These are phyloP conservation scores for Sclerotinia borealis DNA, from an alignment of 2,329 filamentous ascomycete species.

Conservation along the genomic window DNA sequence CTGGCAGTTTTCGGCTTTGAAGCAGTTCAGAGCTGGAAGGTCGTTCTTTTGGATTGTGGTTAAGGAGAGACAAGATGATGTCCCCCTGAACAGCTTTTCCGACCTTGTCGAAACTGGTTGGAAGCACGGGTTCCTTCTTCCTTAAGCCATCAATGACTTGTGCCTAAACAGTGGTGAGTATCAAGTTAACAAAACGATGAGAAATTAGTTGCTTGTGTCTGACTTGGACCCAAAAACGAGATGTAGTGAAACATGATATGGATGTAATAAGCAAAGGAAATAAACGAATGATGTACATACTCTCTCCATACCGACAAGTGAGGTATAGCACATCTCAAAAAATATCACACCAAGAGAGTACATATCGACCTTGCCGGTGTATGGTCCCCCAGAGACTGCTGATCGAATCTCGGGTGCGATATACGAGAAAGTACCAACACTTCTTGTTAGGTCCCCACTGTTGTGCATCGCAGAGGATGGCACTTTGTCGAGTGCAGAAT, in stretches of 20 bases:
- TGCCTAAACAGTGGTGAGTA: constrained; percentile 22
- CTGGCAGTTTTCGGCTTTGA: constrained; percentile 77
- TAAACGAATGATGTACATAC: constrained; percentile 23
- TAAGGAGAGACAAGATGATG: constrained; percentile 74
- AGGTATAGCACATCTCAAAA: constrained; percentile 87
- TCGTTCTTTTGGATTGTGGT: constrained; percentile 73
- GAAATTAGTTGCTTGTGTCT: background rate
- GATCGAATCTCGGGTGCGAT: constrained; percentile 88
- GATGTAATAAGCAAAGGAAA: background rate
- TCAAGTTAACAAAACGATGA: background rate
- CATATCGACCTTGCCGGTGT: constrained; percentile 97
- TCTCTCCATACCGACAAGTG: constrained; percentile 55
- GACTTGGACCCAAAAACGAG: background rate
- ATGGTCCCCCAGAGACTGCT: constrained; percentile 61
- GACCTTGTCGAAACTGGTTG: constrained; percentile 64
- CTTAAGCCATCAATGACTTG: constrained; percentile 62
- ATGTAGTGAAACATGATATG: background rate
- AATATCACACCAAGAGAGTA: constrained; percentile 96
- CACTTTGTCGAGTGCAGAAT: constrained; percentile 51
- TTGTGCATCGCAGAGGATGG: constrained; percentile 21
- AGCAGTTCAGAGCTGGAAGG: constrained; percentile 79
- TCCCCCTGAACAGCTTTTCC: constrained; percentile 65
- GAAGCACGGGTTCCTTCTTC: constrained; percentile 61
- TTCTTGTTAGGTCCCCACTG: constrained; percentile 59
- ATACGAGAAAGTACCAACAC: constrained; percentile 77